These are phyloP conservation scores for Camptophora hylomeconis DNA, from an alignment of 2,329 filamentous ascomycete genomes.

Conservation along the genomic window DNA sequence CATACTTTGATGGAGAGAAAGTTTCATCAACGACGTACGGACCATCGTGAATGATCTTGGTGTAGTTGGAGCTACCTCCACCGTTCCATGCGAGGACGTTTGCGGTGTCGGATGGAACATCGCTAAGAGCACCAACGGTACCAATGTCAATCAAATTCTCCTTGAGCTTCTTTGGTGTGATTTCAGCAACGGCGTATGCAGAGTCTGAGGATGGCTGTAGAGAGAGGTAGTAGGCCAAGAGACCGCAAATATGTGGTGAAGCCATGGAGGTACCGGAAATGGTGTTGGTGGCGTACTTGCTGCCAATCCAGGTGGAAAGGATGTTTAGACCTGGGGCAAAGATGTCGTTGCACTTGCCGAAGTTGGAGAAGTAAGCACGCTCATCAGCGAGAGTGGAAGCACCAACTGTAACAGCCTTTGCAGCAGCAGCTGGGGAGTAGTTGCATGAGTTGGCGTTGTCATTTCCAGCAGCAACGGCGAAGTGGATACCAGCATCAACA, in stretches of 20 bases:
- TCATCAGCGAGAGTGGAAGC: slow-evolving; percentile 86
- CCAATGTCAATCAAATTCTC: slow-evolving; percentile 69
- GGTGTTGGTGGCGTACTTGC: slow-evolving; percentile 91
- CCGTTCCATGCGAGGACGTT: slow-evolving; percentile 99
- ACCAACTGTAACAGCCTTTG: slow-evolving; percentile 88
- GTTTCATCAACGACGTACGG: slow-evolving; percentile 41
- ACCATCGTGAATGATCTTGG: slow-evolving; percentile 62
- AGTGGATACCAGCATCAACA: slow-evolving; percentile 84
- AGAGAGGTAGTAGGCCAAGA: slow-evolving; percentile 94
- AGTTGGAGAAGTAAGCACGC: slow-evolving; percentile 99
- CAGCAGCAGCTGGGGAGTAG: slow-evolving; percentile 91
- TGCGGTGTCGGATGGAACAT: slow-evolving; percentile 73
- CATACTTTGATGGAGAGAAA: slow-evolving; percentile 25
- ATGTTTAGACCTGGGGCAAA: slow-evolving; percentile 97
- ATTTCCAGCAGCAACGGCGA: slow-evolving; percentile 94
- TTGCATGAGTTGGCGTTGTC: slow-evolving; percentile 99
- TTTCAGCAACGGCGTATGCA: slow-evolving; percentile 74
- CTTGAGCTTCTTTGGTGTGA: slow-evolving; percentile 93
- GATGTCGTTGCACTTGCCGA: slow-evolving; percentile 97
- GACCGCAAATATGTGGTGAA: slow-evolving; percentile 90
- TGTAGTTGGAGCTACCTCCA: slow-evolving; percentile 85
- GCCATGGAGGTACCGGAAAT: slow-evolving; percentile 99
- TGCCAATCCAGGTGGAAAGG: slow-evolving; percentile 95
- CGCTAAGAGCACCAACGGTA: slow-evolving; percentile 62
- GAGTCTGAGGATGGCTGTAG: slow-evolving; percentile 86